Evolutionary conservation across 2,329 filamentous ascomycete species (phyloP).

Genomic region (Pseudogymnoascus sp.): DNA sequence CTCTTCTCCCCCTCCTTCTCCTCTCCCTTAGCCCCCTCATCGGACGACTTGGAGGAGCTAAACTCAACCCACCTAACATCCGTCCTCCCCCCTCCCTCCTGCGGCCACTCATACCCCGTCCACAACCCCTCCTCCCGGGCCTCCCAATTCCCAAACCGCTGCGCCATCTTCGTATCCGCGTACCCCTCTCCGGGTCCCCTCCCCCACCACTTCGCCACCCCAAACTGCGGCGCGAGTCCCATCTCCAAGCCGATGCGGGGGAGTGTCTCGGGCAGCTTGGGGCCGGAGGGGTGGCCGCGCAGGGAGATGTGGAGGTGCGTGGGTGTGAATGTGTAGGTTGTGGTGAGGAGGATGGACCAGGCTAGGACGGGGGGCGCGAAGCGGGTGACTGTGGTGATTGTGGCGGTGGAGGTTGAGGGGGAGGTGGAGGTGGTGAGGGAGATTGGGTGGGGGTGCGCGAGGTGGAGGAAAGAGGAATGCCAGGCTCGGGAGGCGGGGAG

Average conservation of each 20-base stretch:
- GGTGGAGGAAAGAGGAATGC: too few relatives aligned
- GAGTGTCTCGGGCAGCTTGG: constrained; percentile 45
- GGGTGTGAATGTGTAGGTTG: constrained; percentile 47
- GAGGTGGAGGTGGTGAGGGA: constrained; percentile 2
- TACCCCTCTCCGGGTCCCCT: constrained; percentile 60
- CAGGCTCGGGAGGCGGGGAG: too few relatives aligned
- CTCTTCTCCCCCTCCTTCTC: constrained; percentile 20
- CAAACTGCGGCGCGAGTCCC: constrained; percentile 32
- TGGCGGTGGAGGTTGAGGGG: constrained; percentile 19
- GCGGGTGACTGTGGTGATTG: constrained; percentile 39
- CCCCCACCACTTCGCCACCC: constrained; percentile 51
- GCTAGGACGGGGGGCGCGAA: constrained; percentile 55
- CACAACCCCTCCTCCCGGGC: constrained; percentile 39
- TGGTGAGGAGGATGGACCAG: constrained; percentile 46
- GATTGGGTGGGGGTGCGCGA: too few relatives aligned
- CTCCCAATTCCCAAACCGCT: constrained; percentile 46
- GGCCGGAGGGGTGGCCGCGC: constrained; percentile 39
- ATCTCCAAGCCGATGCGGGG: constrained; percentile 53
- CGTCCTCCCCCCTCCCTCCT: constrained; percentile 57
- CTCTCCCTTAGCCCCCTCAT: background rate
- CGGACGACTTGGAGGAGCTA: background rate
- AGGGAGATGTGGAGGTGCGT: constrained; percentile 42
- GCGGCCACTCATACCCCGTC: constrained; percentile 57
- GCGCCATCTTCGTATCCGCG: constrained; percentile 54
- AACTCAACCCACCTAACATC: constrained; percentile 54